Base-by-base conservation (phyloP, 192 early-diverging fungal genomes). In the Allomyces macrogynus region DNA sequence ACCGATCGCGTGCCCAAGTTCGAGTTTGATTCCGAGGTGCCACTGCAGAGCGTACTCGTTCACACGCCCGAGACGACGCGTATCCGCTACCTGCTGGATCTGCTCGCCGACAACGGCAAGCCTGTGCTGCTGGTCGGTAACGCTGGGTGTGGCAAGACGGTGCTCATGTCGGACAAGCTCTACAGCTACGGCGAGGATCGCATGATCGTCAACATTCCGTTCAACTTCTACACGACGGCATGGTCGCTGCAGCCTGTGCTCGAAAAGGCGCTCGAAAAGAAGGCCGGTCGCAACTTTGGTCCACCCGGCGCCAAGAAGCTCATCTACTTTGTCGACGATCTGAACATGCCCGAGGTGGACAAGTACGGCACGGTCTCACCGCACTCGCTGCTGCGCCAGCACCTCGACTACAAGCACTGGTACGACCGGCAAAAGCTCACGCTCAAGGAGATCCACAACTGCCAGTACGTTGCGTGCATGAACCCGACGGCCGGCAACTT, bases 401-500 rank as follows among this genome's bases (percentile, higher is more conserved):
- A 97, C 60, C 84, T 99, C 10, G 94, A 97, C 71, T 88, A 89
- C 69, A 87, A 89, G 64, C 95, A 95, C 43, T 99, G 87, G 80
- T 99, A 93, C 93, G 81, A 93, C 65, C 84, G 86, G 1, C 72
- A 84, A 5, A 91, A 94, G 71, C 87, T 91, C 65, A 74, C 85
- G 32, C 98, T 92, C 92, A 92, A 98, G n/a, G 75, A 79, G 22
- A 74, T 99, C 44, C 92, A 96, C 79, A 84, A 92, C 40, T 90
- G 98, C 67, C 97, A 99, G 75, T 95, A 98, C 77, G 94, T 99
- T 10, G 97, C 95, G 64, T 95, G 95, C 18, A 98, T 95, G 78
- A 99, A 99, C 69, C 97, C 97, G 67, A 95, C 97, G 0, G 98
- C 95, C 27, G 97, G 97, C 43, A 91, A 95, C 70, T 91, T 99